Evolutionary conservation across 805 yeast species (phyloP).

Genomic region (Kluyveromyces dobzhanskii): DNA sequence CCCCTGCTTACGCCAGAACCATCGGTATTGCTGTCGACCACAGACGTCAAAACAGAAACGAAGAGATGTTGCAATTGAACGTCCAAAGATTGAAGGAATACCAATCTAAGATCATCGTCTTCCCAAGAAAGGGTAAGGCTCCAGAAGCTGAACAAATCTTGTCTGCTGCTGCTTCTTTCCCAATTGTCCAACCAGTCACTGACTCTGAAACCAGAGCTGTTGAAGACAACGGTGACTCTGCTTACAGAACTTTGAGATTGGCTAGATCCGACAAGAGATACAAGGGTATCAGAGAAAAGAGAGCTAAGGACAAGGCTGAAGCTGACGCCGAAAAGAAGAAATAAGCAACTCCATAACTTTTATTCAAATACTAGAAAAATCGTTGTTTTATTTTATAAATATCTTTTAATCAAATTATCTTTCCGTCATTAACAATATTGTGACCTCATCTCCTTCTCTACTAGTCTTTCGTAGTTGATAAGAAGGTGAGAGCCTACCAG

Average conservation of each 20-base stretch:
- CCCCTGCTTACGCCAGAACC: slow-evolving; percentile 94
- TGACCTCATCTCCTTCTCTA: too few relatives aligned
- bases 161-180: slow-evolving; percentile 76
- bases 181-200: slow-evolving; percentile 70
- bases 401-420: slow-evolving; percentile 4
- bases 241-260: slow-evolving; percentile 90
- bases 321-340: slow-evolving; percentile 99
- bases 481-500: background rate
- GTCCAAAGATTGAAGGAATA: slow-evolving; percentile 95
- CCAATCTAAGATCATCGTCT: slow-evolving; percentile 90
- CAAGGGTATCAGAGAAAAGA: slow-evolving; percentile 96
- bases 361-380: background rate
- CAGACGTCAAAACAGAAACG: slow-evolving; percentile 98
- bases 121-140: slow-evolving; percentile 85
- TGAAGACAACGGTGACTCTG: slow-evolving; percentile 62
- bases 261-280: slow-evolving; percentile 92
- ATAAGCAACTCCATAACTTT: slow-evolving; percentile 36
- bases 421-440: slow-evolving; percentile 3
- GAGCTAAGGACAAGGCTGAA: slow-evolving; percentile 95
- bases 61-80: slow-evolving; percentile 89
- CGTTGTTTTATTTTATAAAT: slow-evolving; percentile 6
- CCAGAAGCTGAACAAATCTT: slow-evolving; percentile 73
- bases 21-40: slow-evolving; percentile 98
- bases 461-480: background rate
- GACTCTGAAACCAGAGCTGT: slow-evolving; percentile 87